Evolutionary conservation across 2,329 filamentous ascomycete genomes (phyloP).

Genomic region (Passalora sequoiae): DNA sequence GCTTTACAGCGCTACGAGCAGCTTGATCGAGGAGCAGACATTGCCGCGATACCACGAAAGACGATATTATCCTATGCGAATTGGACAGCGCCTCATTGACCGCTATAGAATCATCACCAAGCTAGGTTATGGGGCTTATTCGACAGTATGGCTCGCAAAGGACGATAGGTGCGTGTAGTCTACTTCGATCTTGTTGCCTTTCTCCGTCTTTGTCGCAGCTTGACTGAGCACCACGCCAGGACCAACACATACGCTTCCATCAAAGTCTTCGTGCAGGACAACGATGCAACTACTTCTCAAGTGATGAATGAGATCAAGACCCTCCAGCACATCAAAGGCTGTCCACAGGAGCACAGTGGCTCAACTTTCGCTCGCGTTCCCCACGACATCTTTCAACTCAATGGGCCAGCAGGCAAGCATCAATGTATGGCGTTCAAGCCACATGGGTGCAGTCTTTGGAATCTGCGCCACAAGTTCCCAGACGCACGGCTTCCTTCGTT

Average conservation of each 20-base stretch:
- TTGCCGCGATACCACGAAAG: conserved; percentile 18
- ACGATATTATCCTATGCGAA: conserved; percentile 34
- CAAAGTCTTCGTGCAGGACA: conserved; percentile 3
- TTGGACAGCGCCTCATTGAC: conserved; percentile 30
- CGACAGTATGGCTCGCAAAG: conserved; percentile 40
- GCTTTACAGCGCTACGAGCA: too few relatives aligned
- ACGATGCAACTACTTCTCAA: background rate
- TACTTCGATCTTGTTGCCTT: background rate
- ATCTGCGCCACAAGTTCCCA: conserved; percentile 21
- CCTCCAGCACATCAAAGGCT: background rate
- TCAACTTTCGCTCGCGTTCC: background rate
- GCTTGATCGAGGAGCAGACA: conserved; percentile 13
- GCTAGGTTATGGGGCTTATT: conserved; percentile 38
- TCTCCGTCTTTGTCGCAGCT: background rate
- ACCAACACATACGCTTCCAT: background rate
- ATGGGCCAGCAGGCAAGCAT: conserved; percentile 11
- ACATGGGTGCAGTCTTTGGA: conserved; percentile 26
- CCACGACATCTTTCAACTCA: background rate
- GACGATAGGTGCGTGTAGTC: conserved; percentile 27
- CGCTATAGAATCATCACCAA: conserved; percentile 40
- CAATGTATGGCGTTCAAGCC: conserved; percentile 27
- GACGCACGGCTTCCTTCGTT: conserved; percentile 12
- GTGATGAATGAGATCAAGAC: background rate
- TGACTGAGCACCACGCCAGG: background rate
- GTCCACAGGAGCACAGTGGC: background rate